These are phyloP conservation scores for Begonia peltatifolia DNA, from an alignment of 306 rosid genomes.

Conservation along the genomic window DNA sequence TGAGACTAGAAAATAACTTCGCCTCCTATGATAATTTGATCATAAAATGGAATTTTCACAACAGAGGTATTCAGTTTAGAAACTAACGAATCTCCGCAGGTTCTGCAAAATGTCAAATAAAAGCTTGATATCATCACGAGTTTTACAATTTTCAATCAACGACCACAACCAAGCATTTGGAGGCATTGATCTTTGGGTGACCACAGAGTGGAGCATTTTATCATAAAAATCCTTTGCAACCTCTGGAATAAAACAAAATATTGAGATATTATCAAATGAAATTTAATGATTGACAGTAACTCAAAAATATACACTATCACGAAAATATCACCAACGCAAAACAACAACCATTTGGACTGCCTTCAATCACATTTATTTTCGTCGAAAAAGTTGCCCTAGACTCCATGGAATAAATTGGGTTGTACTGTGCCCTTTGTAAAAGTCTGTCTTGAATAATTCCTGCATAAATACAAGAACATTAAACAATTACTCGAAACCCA, in stretches of 20 bases:
- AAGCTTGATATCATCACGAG: constrained; percentile 45
- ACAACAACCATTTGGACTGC: constrained; percentile 40
- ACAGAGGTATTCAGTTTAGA: constrained; percentile 3
- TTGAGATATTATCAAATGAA: constrained; percentile 6
- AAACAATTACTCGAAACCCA: neutral
- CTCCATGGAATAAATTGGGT: constrained; percentile 11
- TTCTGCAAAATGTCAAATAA: constrained; percentile 62
- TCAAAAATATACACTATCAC: constrained; percentile 2
- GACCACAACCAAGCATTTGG: constrained; percentile 98
- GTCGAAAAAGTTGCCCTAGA: constrained; percentile 42
- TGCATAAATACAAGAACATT: constrained; percentile 17
- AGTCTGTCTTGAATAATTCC: constrained; percentile 19
- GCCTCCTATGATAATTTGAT: constrained; percentile 4
- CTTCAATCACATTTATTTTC: constrained; percentile 18
- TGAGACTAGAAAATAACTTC: constrained; percentile 4
- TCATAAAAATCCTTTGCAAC: constrained; percentile 64
- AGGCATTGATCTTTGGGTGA: constrained; percentile 55
- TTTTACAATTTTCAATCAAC: constrained; percentile 60
- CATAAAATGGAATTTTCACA: neutral
- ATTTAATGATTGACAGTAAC: neutral
- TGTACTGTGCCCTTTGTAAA: constrained; percentile 13
- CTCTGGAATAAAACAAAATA: constrained; percentile 31
- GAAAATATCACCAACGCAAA: constrained; percentile 3
- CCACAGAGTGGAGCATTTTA: constrained; percentile 59
- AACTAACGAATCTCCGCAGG: constrained; percentile 76